Evolutionary conservation across 108 stramenopile species (phyloP), one percentile per base, ranked within the genome.

Genomic region (Phaeodactylum tricornutum): DNA sequence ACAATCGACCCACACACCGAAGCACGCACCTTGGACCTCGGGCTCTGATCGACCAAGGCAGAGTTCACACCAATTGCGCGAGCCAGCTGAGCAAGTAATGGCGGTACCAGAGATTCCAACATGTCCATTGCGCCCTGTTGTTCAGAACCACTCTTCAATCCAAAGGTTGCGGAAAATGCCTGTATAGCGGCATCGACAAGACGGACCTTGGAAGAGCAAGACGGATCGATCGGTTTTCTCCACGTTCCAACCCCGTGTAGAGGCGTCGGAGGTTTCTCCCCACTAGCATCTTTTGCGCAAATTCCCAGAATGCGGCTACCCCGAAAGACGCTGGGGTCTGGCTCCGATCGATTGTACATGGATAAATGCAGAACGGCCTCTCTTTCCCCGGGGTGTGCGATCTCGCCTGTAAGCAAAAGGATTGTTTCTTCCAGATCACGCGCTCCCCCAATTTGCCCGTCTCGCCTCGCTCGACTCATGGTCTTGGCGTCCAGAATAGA

Each of bases 241-340:
- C 90, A 92, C 42, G 72, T 85, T 26, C 90, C 90, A 17, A 84
- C 83, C 42, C 68, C 74, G 52, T 92, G 90, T 32, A 92, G 70
- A 1, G 81, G 79, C 15, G 85, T 87, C 17, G 81, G 77, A 7
- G 67, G 50, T 15, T 63, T 67, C 12, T 50, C 45, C 22, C 59
- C 46, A n/a, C 56, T 32, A 14, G 50, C 59, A 16, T 71, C 71
- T 7, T 37, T 33, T 15, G 64, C 47, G 39, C 62, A 55, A 42
- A 63, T 49, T 4, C 64, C 77, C 38, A 89, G 76, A 60, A 83
- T 77, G 15, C 31, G 42, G 53, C 85, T 82, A 7, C 44, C 62
- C 25, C 61, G 50, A 28, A 60, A 60, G 24, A 50, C n/a, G n/a
- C n/a, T n/a, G n/a, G n/a, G n/a, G n/a, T n/a, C 43, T 7, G 50